phyloP scores from a whole-genome alignment of 257 asterid species.

The Ilex aquifolium region DNA sequence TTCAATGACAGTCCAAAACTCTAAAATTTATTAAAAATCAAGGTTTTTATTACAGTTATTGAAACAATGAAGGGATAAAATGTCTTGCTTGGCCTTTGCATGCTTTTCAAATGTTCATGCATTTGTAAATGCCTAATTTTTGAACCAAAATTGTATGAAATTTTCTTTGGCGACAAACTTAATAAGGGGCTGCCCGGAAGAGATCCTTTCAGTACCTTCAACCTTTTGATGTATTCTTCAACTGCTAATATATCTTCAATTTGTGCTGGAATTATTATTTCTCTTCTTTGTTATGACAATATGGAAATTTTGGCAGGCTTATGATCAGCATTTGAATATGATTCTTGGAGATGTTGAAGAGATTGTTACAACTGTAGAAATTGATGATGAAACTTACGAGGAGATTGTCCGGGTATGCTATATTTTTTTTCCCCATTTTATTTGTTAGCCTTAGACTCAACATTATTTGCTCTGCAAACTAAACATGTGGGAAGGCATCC shows the following conservation, averaged over 20 bases:
- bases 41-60: no score
- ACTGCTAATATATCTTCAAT: not conserved
- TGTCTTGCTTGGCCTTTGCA: no score
- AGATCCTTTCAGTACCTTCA: no score
- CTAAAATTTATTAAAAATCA: no score
- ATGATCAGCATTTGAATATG: slow-evolving; percentile 99
- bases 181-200: no score
- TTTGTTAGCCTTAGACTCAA: not conserved
- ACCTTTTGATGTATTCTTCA: not conserved
- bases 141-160: no score
- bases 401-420: slow-evolving; percentile 88
- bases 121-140: no score
- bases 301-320: slow-evolving; percentile 50
- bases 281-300: slow-evolving; percentile 5
- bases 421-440: not conserved
- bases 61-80: no score
- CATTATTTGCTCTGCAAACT: slow-evolving; percentile 4
- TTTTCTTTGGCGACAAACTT: no score
- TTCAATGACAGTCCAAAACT: no score
- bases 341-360: slow-evolving; percentile 97
- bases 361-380: slow-evolving; percentile 84
- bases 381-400: slow-evolving; percentile 96
- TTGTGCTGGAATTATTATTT: slow-evolving; percentile 3
- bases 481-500: no score
- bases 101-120: no score